Evolutionary conservation across 2,329 filamentous ascomycete genomes (phyloP), one percentile per base, ranked within the genome.

Genomic region (Grosmannia clavigera): DNA sequence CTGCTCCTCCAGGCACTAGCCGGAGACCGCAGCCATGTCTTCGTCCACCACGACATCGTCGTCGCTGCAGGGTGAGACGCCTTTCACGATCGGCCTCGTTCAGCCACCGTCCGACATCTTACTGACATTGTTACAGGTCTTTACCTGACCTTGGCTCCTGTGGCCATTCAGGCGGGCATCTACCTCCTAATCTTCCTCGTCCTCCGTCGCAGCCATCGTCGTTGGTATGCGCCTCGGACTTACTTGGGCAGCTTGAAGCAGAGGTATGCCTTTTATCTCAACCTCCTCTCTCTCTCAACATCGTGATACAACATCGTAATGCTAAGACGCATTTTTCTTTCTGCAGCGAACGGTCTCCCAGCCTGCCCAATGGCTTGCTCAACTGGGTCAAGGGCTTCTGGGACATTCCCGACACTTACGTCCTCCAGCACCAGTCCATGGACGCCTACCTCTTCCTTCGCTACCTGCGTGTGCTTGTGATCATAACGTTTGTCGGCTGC

Each of bases 401-500:
- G 75, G 81, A 80, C 66, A 80, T 82, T 52, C 80, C 81, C 3
- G 92, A 97, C 70, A 84, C 85, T 50, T 90, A 89, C 68, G 83
- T 92, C 31, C 82, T 97, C 27, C 89, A 94, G 68, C 90, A 96
- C 75, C 90, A 92, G 70, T 95, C 91, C 0, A 82, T 99, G 64
- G 92, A 99, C 70, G 88, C 88, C 38, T 97, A 92, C 72, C 84
- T 97, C 58, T 90, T 95, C 71, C 78, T 97, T 33, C 90, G 92
- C 43, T 96, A 92, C 68, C 75, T 97, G 64, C 90, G 91, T 68
- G 86, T 92, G 64, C 75, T 86, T 9, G 79, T 87, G 38, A 76
- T 85, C 62, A 87, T 95, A 65, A 92, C 87, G 73, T 81, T 97
- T 54, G 86, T 92, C 11, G 94, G 94, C 61, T 89, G 86, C 68